phyloP scores from a whole-genome alignment of 2,329 filamentous ascomycete genomes.

The Xylariaceae sp. region DNA sequence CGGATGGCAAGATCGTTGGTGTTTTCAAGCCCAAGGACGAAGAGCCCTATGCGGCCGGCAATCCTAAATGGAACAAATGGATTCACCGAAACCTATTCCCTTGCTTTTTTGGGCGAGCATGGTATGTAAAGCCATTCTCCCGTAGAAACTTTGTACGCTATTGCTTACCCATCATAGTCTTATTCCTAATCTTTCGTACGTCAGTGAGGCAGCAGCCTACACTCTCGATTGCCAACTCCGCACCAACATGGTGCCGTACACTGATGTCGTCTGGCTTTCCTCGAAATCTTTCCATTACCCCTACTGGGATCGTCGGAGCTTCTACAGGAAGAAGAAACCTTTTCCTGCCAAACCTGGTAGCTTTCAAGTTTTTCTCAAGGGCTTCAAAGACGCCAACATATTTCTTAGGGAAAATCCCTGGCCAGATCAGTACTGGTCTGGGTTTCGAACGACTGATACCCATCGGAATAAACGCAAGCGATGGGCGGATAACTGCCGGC shows the following conservation, averaged over 20 bases:
- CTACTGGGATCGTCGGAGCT: constrained; percentile 90
- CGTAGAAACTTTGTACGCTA: neutral
- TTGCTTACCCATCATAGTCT: constrained; percentile 48
- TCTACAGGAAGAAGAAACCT: constrained; percentile 81
- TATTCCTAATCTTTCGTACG: constrained; percentile 95
- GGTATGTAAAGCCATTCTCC: constrained; percentile 43
- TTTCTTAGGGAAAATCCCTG: constrained; percentile 94
- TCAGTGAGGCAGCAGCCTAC: constrained; percentile 96
- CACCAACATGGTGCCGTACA: constrained; percentile 93
- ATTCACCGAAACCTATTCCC: constrained; percentile 96
- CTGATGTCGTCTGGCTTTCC: constrained; percentile 88
- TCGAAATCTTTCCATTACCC: constrained; percentile 98
- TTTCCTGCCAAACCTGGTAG: constrained; percentile 89
- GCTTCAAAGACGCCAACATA: constrained; percentile 94
- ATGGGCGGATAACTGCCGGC: constrained; percentile 83
- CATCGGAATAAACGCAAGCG: constrained; percentile 66
- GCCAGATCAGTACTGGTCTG: constrained; percentile 81
- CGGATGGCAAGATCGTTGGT: constrained; percentile 88
- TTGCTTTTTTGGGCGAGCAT: constrained; percentile 93
- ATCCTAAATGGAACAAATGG: constrained; percentile 99
- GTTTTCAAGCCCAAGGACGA: constrained; percentile 99
- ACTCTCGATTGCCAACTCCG: constrained; percentile 86
- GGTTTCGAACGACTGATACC: constrained; percentile 66
- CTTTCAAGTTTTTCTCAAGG: constrained; percentile 96
- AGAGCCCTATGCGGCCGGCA: constrained; percentile 93